phyloP scores from a whole-genome alignment of 2,329 filamentous ascomycete genomes.

The Xylogone sp. region DNA sequence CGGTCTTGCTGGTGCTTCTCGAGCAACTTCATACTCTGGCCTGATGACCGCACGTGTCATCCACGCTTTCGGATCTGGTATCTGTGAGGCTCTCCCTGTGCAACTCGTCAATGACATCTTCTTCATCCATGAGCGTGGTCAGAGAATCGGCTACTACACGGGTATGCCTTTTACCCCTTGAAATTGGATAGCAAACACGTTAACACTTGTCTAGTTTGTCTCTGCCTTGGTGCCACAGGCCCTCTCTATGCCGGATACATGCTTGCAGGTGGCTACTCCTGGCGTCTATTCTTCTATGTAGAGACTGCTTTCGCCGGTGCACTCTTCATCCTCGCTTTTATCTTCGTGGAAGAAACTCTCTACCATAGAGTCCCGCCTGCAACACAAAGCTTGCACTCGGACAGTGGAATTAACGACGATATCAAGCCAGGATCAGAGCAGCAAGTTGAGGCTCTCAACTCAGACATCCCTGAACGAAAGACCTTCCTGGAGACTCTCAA shows the following conservation, averaged over 20 bases:
- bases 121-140: constrained; percentile 43
- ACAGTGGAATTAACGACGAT: background rate
- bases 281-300: constrained; percentile 60
- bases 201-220: constrained; percentile 35
- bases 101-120: constrained; percentile 39
- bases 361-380: constrained; percentile 39
- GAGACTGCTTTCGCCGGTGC: constrained; percentile 47
- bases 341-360: constrained; percentile 58
- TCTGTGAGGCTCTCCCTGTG: constrained; percentile 29
- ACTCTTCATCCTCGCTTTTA: constrained; percentile 40
- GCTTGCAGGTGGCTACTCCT: constrained; percentile 53
- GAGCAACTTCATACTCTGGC: constrained; percentile 13
- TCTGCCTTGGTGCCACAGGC: constrained; percentile 52
- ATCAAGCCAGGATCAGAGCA: constrained; percentile 2
- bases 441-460: constrained; percentile 10
- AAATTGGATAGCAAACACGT: no score
- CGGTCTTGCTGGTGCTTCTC: constrained; percentile 18
- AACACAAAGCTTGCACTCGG: constrained; percentile 2
- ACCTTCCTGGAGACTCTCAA: constrained; percentile 38
- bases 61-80: constrained; percentile 20
- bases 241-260: constrained; percentile 59
- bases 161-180: constrained; percentile 30
- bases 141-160: constrained; percentile 57
- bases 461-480: constrained; percentile 32
- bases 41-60: constrained; percentile 22